Conservation (phyloP, 139 green algal genomes). For the Picochlorum sp. region DNA sequence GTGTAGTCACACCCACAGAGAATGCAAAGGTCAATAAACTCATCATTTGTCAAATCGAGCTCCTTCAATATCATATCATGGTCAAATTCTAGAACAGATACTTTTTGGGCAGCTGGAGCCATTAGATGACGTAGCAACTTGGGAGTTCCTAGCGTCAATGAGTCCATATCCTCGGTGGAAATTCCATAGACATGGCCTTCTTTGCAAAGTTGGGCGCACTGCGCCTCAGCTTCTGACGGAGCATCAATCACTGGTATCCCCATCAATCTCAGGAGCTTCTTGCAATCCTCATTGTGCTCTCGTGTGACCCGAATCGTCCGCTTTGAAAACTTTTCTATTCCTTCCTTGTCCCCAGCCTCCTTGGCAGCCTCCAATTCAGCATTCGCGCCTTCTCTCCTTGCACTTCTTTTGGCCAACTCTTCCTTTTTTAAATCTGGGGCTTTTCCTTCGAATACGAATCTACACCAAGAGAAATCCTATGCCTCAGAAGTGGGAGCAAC, state of each 20-base stretch:
- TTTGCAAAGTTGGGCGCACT: conserved; percentile 77
- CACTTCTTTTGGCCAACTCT: conserved; percentile 61
- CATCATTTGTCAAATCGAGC: conserved; percentile 52
- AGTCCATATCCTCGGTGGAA: conserved; percentile 97
- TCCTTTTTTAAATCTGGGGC: conserved; percentile 83
- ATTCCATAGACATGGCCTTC: conserved; percentile 77
- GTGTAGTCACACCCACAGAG: conserved; percentile 96
- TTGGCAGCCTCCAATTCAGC: conserved; percentile 54
- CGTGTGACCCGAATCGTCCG: conserved; percentile 70
- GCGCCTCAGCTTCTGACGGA: conserved; percentile 88
- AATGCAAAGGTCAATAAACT: conserved; percentile 99
- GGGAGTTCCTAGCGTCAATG: conserved; percentile 87
- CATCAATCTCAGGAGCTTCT: conserved; percentile 84
- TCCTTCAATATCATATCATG: conserved; percentile 51
- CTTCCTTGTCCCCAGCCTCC: conserved; percentile 73
- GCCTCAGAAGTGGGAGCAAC: neutral
- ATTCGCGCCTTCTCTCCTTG: conserved; percentile 34
- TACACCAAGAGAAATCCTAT: conserved; percentile 8
- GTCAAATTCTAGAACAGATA: conserved; percentile 81
- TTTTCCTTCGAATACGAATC: conserved; percentile 97
- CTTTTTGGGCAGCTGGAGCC: conserved; percentile 56
- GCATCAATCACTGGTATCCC: conserved; percentile 84
- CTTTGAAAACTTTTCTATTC: conserved; percentile 94
- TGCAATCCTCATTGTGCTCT: conserved; percentile 96
- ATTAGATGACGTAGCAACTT: conserved; percentile 87